phyloP scores from a whole-genome alignment of 345 rosid genomes.

The Populus deltoides region DNA sequence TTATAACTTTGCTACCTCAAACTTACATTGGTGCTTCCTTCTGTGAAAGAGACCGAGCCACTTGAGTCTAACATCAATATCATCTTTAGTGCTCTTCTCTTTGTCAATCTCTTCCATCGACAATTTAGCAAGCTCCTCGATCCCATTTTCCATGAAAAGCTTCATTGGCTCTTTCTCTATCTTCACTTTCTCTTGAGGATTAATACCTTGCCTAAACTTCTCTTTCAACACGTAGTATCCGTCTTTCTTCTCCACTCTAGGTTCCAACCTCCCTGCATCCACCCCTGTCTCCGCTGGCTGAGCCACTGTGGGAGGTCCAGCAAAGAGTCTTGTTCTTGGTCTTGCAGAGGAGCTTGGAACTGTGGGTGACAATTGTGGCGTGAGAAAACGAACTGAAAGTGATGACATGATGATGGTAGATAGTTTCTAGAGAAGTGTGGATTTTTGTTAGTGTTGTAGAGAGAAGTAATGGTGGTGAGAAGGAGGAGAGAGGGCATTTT shows the following conservation, averaged over 20 bases:
- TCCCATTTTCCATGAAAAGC: constrained; percentile 70
- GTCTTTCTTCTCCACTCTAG: constrained; percentile 71
- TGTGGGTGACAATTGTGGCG: constrained; percentile 27
- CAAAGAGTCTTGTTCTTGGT: constrained; percentile 41
- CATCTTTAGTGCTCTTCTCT: constrained; percentile 59
- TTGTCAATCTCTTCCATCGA: constrained; percentile 75
- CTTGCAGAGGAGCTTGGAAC: constrained; percentile 30
- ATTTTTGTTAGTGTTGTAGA: background rate
- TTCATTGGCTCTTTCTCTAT: constrained; percentile 83
- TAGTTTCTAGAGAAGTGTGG: background rate
- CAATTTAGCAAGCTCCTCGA: constrained; percentile 66
- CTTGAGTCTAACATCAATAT: constrained; percentile 85
- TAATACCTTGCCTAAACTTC: constrained; percentile 76
- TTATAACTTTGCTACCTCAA: background rate
- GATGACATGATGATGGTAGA: constrained; percentile 40
- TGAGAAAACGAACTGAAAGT: constrained; percentile 46
- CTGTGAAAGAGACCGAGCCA: constrained; percentile 98
- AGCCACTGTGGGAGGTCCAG: constrained; percentile 18
- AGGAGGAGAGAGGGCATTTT: constrained; percentile 38
- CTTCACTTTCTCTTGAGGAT: constrained; percentile 87
- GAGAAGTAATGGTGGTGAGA: constrained; percentile 11
- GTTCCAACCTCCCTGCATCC: constrained; percentile 66
- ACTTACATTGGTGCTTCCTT: constrained; percentile 82
- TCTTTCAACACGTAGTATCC: constrained; percentile 82
- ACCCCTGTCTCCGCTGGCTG: constrained; percentile 26